Percentiles rank a stretch among this genome's conserved stretches.
These are phyloP conservation scores for Geotrichum ghanense DNA, from an alignment of 805 yeast genomes.

Conservation along the genomic window DNA sequence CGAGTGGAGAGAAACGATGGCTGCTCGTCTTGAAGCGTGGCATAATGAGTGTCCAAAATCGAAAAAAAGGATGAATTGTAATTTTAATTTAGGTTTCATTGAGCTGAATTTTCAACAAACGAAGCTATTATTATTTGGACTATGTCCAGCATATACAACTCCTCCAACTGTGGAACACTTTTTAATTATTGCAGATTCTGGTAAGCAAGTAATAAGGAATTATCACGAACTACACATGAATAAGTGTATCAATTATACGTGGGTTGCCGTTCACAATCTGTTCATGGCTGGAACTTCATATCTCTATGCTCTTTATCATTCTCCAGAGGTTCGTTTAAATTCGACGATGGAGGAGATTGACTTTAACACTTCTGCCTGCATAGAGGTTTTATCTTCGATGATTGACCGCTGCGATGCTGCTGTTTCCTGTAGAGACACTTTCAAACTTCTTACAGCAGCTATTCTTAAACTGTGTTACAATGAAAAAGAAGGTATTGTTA, in stretches of 20 bases:
- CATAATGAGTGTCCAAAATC: slow-evolving; percentile 42
- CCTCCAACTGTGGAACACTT: slow-evolving; percentile 42
- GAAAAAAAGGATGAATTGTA: slow-evolving; percentile 52
- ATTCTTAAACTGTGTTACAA: slow-evolving; percentile 40
- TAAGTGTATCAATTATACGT: slow-evolving; percentile 65
- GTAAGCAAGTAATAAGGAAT: slow-evolving; percentile 53
- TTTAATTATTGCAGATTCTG: slow-evolving; percentile 45
- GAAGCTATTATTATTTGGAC: slow-evolving; percentile 57
- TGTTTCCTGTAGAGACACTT: slow-evolving; percentile 53
- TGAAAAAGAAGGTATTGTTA: slow-evolving; percentile 17
- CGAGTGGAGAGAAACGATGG: slow-evolving; percentile 56
- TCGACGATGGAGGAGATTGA: slow-evolving; percentile 42
- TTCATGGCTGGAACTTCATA: slow-evolving; percentile 86
- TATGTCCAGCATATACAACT: slow-evolving; percentile 57
- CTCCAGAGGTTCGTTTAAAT: slow-evolving; percentile 38
- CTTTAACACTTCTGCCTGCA: slow-evolving; percentile 29
- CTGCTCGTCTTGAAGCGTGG: slow-evolving; percentile 52
- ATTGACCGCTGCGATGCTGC: slow-evolving; percentile 74
- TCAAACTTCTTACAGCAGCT: slow-evolving; percentile 61
- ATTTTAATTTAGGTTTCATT: slow-evolving; percentile 60
- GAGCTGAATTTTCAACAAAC: slow-evolving; percentile 70
- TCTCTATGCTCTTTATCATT: slow-evolving; percentile 63
- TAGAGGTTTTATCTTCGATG: slow-evolving; percentile 48
- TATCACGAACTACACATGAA: slow-evolving; percentile 46
- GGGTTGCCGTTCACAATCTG: slow-evolving; percentile 86